Conservation (phyloP, 176 grass and related monocot species). For the Phyllostachys edulis region DNA sequence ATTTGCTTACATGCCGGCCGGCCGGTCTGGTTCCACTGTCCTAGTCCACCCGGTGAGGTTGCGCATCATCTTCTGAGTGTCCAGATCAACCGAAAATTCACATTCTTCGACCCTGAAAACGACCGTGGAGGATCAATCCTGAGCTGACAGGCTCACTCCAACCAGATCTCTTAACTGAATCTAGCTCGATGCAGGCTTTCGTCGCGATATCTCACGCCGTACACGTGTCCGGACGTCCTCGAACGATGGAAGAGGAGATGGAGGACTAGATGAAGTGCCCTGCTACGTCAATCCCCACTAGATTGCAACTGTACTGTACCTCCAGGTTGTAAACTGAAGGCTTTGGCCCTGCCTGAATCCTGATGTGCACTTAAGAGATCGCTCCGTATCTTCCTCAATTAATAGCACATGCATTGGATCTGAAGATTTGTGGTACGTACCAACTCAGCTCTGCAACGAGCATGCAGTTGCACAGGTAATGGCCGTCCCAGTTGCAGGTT, state of each 20-base stretch:
- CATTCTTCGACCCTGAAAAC: background rate
- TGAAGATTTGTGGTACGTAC: background rate
- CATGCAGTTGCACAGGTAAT: background rate
- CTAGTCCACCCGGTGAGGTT: background rate
- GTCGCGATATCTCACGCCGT: background rate
- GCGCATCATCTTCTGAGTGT: background rate
- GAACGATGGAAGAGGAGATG: background rate
- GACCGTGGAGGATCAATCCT: background rate
- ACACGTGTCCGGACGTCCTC: background rate
- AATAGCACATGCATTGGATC: constrained; percentile 26
- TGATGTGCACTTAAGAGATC: background rate
- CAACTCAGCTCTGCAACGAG: background rate
- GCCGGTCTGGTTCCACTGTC: background rate
- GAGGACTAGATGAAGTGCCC: background rate
- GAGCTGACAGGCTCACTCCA: background rate
- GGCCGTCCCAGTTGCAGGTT: background rate
- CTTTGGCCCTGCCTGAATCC: background rate
- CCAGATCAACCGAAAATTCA: background rate
- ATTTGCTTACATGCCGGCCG: background rate
- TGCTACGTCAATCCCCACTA: background rate
- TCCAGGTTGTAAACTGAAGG: constrained; percentile 8
- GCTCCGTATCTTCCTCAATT: background rate
- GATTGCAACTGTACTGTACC: background rate
- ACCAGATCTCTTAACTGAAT: background rate
- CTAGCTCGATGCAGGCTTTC: background rate